Evolutionary conservation across 176 grass and related monocot species (phyloP).

Genomic region (Elymus sibiricus): DNA sequence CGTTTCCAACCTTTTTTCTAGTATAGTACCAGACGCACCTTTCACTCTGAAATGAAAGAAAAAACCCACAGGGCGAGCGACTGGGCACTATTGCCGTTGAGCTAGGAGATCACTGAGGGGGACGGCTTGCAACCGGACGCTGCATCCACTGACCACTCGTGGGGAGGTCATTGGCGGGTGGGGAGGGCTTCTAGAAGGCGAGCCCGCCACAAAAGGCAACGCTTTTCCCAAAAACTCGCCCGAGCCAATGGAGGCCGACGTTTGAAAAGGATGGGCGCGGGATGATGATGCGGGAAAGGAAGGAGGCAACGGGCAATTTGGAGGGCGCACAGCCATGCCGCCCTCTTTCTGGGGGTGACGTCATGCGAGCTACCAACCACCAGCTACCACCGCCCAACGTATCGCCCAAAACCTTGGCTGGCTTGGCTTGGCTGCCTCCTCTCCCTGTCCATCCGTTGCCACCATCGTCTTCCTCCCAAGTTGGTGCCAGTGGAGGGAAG

Average conservation of each 20-base stretch:
- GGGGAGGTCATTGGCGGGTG: constrained; percentile 22
- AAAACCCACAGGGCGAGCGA: constrained; percentile 1
- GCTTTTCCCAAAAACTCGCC: constrained; percentile 22
- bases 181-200: constrained; percentile 53
- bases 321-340: constrained; percentile 9
- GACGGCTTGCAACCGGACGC: constrained; percentile 23
- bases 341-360: constrained; percentile 33
- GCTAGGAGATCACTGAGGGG: constrained; percentile 14
- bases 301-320: constrained; percentile 27
- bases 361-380: constrained; percentile 57
- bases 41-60: not conserved
- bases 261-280: constrained; percentile 31
- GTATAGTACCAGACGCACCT: constrained; percentile 1
- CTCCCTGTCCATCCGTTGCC: constrained; percentile 25
- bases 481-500: constrained; percentile 30
- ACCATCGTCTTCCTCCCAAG: not conserved
- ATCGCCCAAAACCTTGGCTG: not conserved
- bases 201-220: constrained; percentile 5
- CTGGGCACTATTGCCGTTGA: constrained; percentile 21
- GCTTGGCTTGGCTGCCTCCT: not conserved
- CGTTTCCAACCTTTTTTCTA: constrained; percentile 22
- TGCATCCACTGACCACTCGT: constrained; percentile 38
- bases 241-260: constrained; percentile 29
- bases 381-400: constrained; percentile 49
- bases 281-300: constrained; percentile 1